Evolutionary conservation across 2,329 filamentous ascomycete species (phyloP).

Genomic region (Beauveria asiatica): DNA sequence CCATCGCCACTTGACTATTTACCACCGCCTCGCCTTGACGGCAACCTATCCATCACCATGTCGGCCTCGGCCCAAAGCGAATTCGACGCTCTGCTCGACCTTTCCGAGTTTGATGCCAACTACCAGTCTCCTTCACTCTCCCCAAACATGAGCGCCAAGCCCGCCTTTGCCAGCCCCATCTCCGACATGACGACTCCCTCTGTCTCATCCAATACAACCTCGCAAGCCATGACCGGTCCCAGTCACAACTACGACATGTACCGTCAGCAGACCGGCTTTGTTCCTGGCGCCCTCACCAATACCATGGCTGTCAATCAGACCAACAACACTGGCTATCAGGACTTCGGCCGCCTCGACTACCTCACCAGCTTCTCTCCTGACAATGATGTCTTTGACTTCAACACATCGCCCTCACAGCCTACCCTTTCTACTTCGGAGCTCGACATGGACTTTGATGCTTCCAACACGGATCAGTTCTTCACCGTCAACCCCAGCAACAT

Average conservation of each 20-base stretch:
- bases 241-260: conserved; percentile 95
- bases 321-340: conserved; percentile 46
- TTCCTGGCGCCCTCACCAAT: conserved; percentile 72
- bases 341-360: conserved; percentile 41
- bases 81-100: conserved; percentile 52
- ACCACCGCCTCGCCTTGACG: not conserved
- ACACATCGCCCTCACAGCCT: conserved; percentile 53
- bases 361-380: conserved; percentile 49
- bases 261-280: conserved; percentile 89
- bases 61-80: conserved; percentile 35
- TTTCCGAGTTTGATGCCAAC: conserved; percentile 54
- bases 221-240: conserved; percentile 63
- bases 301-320: conserved; percentile 68
- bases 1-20: not conserved
- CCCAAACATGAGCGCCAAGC: conserved; percentile 44
- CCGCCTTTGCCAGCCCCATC: conserved; percentile 42
- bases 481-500: conserved; percentile 67
- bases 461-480: conserved; percentile 53
- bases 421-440: conserved; percentile 53
- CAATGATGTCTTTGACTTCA: conserved; percentile 65
- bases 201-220: conserved; percentile 40
- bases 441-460: conserved; percentile 50
- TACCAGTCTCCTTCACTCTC: conserved; percentile 55
- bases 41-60: conserved; percentile 19
- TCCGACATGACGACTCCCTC: conserved; percentile 47